A percentile compares a stretch with the other conserved stretches of the same genome.
Evolutionary conservation across 148 eudicot genomes (phyloP).

Genomic region (Arctostaphylos glauca): DNA sequence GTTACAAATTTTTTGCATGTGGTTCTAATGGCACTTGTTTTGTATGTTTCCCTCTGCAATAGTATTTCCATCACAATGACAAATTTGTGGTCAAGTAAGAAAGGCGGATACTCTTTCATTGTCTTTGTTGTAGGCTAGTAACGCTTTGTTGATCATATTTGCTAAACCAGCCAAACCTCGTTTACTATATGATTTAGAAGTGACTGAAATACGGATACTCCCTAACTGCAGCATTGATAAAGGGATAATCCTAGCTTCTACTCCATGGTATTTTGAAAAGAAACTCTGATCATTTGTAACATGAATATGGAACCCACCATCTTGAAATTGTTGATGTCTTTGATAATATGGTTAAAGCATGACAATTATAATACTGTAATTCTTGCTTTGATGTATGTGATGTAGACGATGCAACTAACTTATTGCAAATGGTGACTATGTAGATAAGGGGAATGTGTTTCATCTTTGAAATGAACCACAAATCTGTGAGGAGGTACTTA

Average conservation of each 20-base stretch:
- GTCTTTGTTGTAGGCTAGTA: not conserved
- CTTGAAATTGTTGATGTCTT: not conserved
- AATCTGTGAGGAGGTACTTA: conserved; percentile 42
- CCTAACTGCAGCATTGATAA: not conserved
- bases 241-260: not conserved
- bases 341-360: not conserved
- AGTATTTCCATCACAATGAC: not conserved
- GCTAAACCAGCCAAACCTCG: not conserved
- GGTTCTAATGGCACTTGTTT: too few species aligned
- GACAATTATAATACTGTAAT: not conserved
- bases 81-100: not conserved
- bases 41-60: too few species aligned
- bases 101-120: not conserved
- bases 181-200: not conserved
- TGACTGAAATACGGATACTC: not conserved
- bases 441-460: conserved; percentile 60
- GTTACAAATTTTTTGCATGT: not conserved
- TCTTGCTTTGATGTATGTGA: not conserved
- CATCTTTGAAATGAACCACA: conserved; percentile 58
- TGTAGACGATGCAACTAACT: conserved; percentile 16
- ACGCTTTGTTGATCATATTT: not conserved
- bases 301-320: not conserved
- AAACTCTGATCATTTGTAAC: not conserved
- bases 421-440: conserved; percentile 17
- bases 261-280: not conserved